Evolutionary conservation across 495 filamentous ascomycete genomes (phyloP).

Genomic region (Xylaria palmicola): DNA sequence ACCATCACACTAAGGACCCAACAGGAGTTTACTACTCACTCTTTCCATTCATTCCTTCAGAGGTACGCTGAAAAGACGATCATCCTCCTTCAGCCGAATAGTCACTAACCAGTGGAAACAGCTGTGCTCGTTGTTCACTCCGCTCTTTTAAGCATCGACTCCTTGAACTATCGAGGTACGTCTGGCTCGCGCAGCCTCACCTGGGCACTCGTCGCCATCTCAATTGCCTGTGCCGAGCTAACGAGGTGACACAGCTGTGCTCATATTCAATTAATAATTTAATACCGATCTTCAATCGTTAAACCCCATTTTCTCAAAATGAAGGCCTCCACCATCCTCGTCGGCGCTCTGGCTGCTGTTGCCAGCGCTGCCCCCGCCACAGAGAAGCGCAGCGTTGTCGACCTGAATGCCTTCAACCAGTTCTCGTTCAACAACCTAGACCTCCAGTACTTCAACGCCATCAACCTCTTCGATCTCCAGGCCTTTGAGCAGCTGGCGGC

Average conservation of each 20-base stretch:
- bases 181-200: background rate
- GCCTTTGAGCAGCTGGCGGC: slow-evolving; percentile 38
- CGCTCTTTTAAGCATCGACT: slow-evolving; percentile 40
- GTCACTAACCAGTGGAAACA: slow-evolving; percentile 29
- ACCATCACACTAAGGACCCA: slow-evolving; percentile 36
- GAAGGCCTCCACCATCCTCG: slow-evolving; percentile 44
- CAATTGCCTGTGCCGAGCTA: slow-evolving; percentile 16
- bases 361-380: slow-evolving; percentile 36
- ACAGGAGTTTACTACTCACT: slow-evolving; percentile 27
- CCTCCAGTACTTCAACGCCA: slow-evolving; percentile 46
- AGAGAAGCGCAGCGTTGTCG: slow-evolving; percentile 34
- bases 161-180: slow-evolving; percentile 46
- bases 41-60: slow-evolving; percentile 50
- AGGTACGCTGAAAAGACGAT: slow-evolving; percentile 35
- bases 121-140: slow-evolving; percentile 54
- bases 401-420: slow-evolving; percentile 39
- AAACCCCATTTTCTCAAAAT: slow-evolving; percentile 38
- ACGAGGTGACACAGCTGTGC: slow-evolving; percentile 41
- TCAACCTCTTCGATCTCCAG: slow-evolving; percentile 44
- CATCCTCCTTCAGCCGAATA: background rate
- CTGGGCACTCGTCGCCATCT: background rate
- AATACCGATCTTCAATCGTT: slow-evolving; percentile 30
- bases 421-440: slow-evolving; percentile 44
- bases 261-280: slow-evolving; percentile 43
- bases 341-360: slow-evolving; percentile 40